phyloP scores from a whole-genome alignment of 2,329 filamentous ascomycete genomes.

The Onygenales sp. region DNA sequence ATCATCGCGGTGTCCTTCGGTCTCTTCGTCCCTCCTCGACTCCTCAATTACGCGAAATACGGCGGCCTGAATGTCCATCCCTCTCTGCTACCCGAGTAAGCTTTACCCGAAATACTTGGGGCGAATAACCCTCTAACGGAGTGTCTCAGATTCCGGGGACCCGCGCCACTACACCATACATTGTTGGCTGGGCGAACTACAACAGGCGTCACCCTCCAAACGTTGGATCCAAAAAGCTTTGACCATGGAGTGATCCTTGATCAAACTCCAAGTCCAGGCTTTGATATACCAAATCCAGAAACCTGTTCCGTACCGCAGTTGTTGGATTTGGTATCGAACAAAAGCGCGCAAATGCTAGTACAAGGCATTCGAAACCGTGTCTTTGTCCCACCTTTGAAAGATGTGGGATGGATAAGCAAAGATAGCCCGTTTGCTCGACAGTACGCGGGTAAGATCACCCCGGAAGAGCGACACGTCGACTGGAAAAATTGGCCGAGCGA shows the following conservation, averaged over 20 bases:
- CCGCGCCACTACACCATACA: constrained; percentile 80
- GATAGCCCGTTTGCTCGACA: constrained; percentile 23
- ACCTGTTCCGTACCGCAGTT: constrained; percentile 44
- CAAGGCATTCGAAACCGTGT: constrained; percentile 51
- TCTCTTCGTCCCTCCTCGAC: constrained; percentile 69
- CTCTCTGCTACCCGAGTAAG: constrained; percentile 74
- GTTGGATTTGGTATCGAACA: constrained; percentile 46
- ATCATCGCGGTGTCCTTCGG: constrained; percentile 93
- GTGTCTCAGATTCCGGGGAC: constrained; percentile 58
- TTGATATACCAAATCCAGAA: constrained; percentile 38
- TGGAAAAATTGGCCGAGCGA: constrained; percentile 47
- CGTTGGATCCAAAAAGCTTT: constrained; percentile 65
- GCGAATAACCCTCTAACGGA: constrained; percentile 4
- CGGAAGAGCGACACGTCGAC: constrained; percentile 53
- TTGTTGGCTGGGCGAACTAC: constrained; percentile 52
- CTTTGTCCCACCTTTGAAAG: constrained; percentile 54
- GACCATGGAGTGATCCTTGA: constrained; percentile 69
- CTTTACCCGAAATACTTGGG: constrained; percentile 1
- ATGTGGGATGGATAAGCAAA: constrained; percentile 20
- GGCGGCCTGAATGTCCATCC: constrained; percentile 92
- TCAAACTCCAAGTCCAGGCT: constrained; percentile 54
- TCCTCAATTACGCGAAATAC: constrained; percentile 62
- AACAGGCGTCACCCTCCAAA: constrained; percentile 80
- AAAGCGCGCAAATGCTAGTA: constrained; percentile 64
- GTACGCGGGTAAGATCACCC: constrained; percentile 65